Evolutionary conservation across 1,284 basidiomycete genomes (phyloP), one percentile per base, ranked within the genome.

Genomic region (Fomitopsis schrenkii): DNA sequence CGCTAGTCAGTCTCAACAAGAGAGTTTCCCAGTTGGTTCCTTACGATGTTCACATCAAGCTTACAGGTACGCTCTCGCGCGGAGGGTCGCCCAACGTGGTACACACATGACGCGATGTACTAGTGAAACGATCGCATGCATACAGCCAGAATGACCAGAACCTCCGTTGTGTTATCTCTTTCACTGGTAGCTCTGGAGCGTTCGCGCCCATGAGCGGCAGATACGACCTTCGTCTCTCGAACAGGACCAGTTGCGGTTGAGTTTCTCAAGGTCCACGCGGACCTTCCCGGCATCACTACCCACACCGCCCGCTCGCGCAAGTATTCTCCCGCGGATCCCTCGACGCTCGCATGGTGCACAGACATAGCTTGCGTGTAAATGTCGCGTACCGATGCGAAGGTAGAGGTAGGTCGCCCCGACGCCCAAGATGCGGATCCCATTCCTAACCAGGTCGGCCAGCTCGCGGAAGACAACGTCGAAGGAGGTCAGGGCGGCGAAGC

Each of bases 401-500:
- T 1, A 38, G 12, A 8, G 14, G 19, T n/a, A 54, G n/a, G 33
- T 33, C n/a, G 17, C 52, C 2, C 52, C 28, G 12, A 40, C 38
- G 33, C 19, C 35, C 33, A 10, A 19, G 36, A 54, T 54, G 52
- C 19, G 52, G 17, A 38, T 54, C 35, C 52, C 52, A 12, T 54
- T 54, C 52, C 22, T 36, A 33, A 9, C 52, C 52, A 36, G n/a
- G 35, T 9, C 52, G 22, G 22, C 10, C n/a, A 9, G 35, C 52
- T 38, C 52, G 14, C 35, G n/a, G n/a, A 57, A 57, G 56, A 28
- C 42, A 9, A 8, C 22, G 28, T 48, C 42, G 56, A 57, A 46
- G 56, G 28, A 57, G 30, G 35, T 2, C 17, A n/a, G 52, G 54
- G 63, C 67, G 0, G 57, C 64, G 3, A 59, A 61, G 3, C 71